phyloP scores from a whole-genome alignment of 805 yeast species.

The Metschnikowia arizonensis region DNA sequence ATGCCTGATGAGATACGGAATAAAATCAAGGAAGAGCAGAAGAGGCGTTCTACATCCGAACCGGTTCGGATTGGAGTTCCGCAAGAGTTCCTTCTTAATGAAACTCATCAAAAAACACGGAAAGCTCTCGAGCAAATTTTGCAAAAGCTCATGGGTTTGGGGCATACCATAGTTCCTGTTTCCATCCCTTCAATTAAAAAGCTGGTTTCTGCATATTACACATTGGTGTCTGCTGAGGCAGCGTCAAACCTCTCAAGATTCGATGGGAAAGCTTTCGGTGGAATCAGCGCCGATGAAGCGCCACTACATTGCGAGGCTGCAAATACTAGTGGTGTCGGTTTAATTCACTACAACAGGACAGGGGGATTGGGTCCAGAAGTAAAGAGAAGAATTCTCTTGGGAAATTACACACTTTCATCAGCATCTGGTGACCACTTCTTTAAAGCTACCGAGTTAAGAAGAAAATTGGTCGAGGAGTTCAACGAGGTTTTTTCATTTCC shows the following conservation, averaged over 20 bases:
- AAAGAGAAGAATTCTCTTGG: slow-evolving; percentile 74
- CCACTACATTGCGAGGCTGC: slow-evolving; percentile 18
- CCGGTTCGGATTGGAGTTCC: slow-evolving; percentile 61
- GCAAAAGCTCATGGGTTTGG: slow-evolving; percentile 38
- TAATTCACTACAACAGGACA: slow-evolving; percentile 49
- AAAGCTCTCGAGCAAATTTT: slow-evolving; percentile 47
- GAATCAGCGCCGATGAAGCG: slow-evolving; percentile 21
- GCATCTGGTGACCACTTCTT: slow-evolving; percentile 71
- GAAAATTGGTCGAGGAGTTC: slow-evolving; percentile 59
- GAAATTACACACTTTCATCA: slow-evolving; percentile 80
- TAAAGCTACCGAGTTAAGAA: slow-evolving; percentile 68
- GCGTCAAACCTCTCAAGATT: slow-evolving; percentile 85
- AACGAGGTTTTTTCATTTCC: slow-evolving; percentile 54
- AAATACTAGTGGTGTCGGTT: slow-evolving; percentile 8
- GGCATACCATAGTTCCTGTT: slow-evolving; percentile 56
- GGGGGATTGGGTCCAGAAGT: slow-evolving; percentile 78
- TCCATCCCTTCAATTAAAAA: slow-evolving; percentile 65
- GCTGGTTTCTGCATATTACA: slow-evolving; percentile 78
- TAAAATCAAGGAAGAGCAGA: slow-evolving; percentile 12
- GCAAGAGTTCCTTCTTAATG: slow-evolving; percentile 56
- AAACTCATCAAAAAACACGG: slow-evolving; percentile 47
- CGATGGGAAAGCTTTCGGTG: slow-evolving; percentile 56
- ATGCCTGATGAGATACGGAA: slow-evolving; percentile 36
- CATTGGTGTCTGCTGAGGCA: slow-evolving; percentile 90
- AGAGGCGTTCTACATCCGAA: background rate